These are phyloP conservation scores for Globisporangium recalcitrans DNA, from an alignment of 352 stramenopile genomes.

Conservation along the genomic window DNA sequence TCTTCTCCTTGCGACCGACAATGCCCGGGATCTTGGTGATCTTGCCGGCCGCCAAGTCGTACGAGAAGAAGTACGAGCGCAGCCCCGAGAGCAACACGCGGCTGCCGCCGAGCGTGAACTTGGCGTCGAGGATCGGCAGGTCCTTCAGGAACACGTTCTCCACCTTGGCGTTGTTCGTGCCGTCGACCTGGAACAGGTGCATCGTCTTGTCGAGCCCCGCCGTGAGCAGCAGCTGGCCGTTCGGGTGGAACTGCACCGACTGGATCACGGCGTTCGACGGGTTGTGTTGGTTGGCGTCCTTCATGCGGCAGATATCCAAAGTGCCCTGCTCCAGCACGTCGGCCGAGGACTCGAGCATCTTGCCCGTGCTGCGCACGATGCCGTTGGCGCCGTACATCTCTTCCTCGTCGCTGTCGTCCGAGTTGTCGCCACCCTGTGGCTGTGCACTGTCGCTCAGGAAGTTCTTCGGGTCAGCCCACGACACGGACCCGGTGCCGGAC, in stretches of 20 bases:
- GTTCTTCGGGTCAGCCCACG: constrained; percentile 74
- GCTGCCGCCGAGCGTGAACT: constrained; percentile 75
- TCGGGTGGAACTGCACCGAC: constrained; percentile 87
- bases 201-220: constrained; percentile 91
- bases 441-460: constrained; percentile 36
- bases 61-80: constrained; percentile 95
- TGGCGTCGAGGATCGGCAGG: constrained; percentile 82
- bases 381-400: constrained; percentile 33
- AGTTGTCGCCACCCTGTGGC: constrained; percentile 17
- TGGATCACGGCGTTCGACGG: constrained; percentile 83
- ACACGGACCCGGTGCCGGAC: constrained; percentile 41
- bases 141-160: constrained; percentile 89
- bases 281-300: constrained; percentile 90
- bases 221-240: constrained; percentile 84
- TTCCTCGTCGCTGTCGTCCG: constrained; percentile 60
- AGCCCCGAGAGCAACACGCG: constrained; percentile 90
- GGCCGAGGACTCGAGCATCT: constrained; percentile 45
- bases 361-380: constrained; percentile 48
- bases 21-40: constrained; percentile 89
- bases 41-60: constrained; percentile 92
- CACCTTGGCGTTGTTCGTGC: constrained; percentile 82
- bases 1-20: constrained; percentile 87
- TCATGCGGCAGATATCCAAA: constrained; percentile 74
- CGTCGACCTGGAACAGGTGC: constrained; percentile 91
- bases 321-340: constrained; percentile 55